Evolutionary conservation across 805 yeast species (phyloP).

Genomic region (Sugiyamaella floridensis): DNA sequence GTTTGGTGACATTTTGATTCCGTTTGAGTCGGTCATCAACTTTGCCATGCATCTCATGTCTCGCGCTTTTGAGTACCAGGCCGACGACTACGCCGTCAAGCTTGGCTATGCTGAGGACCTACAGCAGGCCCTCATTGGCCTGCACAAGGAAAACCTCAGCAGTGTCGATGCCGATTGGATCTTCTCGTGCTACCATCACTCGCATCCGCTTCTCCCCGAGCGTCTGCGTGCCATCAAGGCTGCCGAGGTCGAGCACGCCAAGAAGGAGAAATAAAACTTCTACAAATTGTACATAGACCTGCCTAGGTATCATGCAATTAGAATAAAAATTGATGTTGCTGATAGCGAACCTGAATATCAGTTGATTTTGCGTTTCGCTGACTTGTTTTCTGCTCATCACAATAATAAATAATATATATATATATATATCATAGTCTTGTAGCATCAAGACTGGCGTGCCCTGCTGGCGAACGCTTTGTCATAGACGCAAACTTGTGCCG

Average conservation of each 20-base stretch:
- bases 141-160: constrained; percentile 75
- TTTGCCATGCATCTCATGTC: constrained; percentile 64
- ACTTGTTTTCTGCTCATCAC: too few species aligned
- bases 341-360: background rate
- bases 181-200: constrained; percentile 79
- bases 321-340: background rate
- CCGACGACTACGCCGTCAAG: constrained; percentile 77
- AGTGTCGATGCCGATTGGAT: constrained; percentile 87
- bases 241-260: constrained; percentile 1
- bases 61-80: constrained; percentile 88
- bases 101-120: constrained; percentile 66
- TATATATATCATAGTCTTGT: background rate
- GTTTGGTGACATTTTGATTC: constrained; percentile 71
- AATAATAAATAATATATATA: too few species aligned
- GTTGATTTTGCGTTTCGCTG: background rate
- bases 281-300: background rate
- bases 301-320: too few species aligned
- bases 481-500: background rate
- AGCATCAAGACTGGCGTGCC: background rate
- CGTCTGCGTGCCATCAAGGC: constrained; percentile 65
- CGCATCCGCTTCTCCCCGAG: constrained; percentile 90
- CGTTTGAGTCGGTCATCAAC: constrained; percentile 62
- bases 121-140: constrained; percentile 61
- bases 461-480: background rate
- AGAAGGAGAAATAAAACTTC: constrained; percentile 8